Evolutionary conservation across 2,329 filamentous ascomycete species (phyloP), one percentile per base, ranked within the genome.

Genomic region (Drechslerella coelobrocha): DNA sequence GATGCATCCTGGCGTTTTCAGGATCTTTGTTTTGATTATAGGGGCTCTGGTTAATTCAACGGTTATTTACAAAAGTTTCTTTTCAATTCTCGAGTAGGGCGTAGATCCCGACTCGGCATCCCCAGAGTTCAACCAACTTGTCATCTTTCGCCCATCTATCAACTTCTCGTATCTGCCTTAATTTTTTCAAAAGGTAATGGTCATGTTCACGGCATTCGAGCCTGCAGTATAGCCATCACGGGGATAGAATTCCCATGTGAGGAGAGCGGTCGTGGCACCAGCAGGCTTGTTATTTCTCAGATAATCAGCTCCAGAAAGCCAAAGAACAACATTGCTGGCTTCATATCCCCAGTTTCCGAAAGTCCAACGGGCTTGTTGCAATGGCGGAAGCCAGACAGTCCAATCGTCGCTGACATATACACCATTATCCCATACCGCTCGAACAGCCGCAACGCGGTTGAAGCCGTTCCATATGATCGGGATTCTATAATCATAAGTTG

Each of bases 351-450:
- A 68, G 43, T 61, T 72, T 79, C 81, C n/a, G 29, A 68, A 68
- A 2, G 63, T 68, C 63, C 63, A 68, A 7, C 79, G 74, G 9
- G 78, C 81, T 72, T 84, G 79, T 74, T 86, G 83, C 23, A 87
- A 75, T 1, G 81, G 79, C 0, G 82, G 82, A 0, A 86, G 76
- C 27, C 80, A 84, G 74, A 80, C 76, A 0, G 85, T 87, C 83
- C 83, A 87, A 53, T 83, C 81, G 72, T 87, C 85, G 2, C 84
- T 79, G 5, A 87, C 75, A 56, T 80, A 84, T 5, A 77, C 79
- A 0, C 83, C 84, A 69, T 84, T 82, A 0, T 75, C 76, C 26
- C 80, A 81, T 4, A 82, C 43, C 9, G 84, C 84, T 73, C 83
- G 83, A 1, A 86, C 81, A 0, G 84, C 79, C 0, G 84, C 84